phyloP scores from a whole-genome alignment of 352 stramenopile genomes.

The Globisporangium radiosum region DNA sequence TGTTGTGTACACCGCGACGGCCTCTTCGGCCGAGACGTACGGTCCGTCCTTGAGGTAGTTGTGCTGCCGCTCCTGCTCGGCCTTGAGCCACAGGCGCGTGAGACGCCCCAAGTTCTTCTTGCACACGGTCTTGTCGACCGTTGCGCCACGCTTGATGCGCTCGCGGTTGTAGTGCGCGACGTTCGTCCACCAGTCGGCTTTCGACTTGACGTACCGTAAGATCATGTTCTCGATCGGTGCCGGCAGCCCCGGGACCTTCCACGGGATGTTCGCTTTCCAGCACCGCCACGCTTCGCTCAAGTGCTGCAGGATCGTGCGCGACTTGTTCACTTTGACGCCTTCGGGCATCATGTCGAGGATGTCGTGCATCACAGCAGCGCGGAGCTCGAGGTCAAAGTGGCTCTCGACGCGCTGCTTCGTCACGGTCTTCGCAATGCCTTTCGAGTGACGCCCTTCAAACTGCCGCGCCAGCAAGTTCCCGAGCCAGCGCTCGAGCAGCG shows the following conservation, averaged over 20 bases:
- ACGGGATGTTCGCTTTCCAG: constrained; percentile 99
- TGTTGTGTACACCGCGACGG: constrained; percentile 99
- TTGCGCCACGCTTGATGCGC: constrained; percentile 98
- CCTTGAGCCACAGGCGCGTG: constrained; percentile 99
- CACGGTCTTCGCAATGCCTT: constrained; percentile 98
- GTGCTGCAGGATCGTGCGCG: constrained; percentile 97
- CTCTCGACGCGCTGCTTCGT: constrained; percentile 99
- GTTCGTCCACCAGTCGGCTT: constrained; percentile 98
- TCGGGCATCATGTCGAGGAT: constrained; percentile 99
- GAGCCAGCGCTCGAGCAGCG: constrained; percentile 97
- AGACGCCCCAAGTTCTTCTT: constrained; percentile 99
- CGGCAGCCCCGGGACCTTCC: constrained; percentile 99
- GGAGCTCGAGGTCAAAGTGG: constrained; percentile 99
- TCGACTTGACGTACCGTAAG: constrained; percentile 99
- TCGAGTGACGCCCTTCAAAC: constrained; percentile 99
- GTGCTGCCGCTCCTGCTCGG: constrained; percentile 99
- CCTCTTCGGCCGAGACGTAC: constrained; percentile 98
- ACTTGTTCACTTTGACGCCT: constrained; percentile 99
- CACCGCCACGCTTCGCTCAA: constrained; percentile 98
- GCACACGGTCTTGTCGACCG: constrained; percentile 99
- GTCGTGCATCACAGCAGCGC: constrained; percentile 99
- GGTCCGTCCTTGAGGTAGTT: constrained; percentile 99
- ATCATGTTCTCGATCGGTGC: constrained; percentile 99
- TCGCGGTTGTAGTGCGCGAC: constrained; percentile 99
- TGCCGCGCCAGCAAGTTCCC: constrained; percentile 98